Conservation (phyloP, 2,329 filamentous ascomycete genomes). For the Fusarium torreyae region DNA sequence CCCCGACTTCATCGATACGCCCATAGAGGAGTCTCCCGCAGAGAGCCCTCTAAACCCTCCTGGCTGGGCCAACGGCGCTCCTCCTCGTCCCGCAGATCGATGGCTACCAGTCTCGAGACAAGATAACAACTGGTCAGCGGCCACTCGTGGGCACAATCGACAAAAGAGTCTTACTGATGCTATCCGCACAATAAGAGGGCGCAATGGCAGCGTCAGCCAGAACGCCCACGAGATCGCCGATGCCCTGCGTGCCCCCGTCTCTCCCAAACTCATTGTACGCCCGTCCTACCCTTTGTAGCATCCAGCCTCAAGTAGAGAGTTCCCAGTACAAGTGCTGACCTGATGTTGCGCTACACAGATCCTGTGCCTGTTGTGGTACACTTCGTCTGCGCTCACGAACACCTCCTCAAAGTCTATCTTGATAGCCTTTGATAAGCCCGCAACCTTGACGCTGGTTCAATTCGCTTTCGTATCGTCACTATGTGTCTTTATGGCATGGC, state of each 20-base stretch:
- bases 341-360: conserved; percentile 67
- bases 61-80: conserved; percentile 50
- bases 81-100: conserved; percentile 50
- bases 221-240: conserved; percentile 95
- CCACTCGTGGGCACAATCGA: conserved; percentile 70
- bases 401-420: conserved; percentile 98
- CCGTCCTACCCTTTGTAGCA: conserved; percentile 9
- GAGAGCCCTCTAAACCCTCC: conserved; percentile 50
- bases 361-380: conserved; percentile 93
- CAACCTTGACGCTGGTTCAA: conserved; percentile 92
- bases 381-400: conserved; percentile 95
- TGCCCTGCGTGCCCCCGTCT: conserved; percentile 90
- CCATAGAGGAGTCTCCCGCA: conserved; percentile 49
- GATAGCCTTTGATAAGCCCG: conserved; percentile 89
- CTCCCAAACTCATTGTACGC: conserved; percentile 86
- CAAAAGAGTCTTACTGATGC: conserved; percentile 93
- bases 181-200: conserved; percentile 83
- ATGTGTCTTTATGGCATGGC: conserved; percentile 84
- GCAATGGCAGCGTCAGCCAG: conserved; percentile 89
- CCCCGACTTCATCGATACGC: conserved; percentile 67
- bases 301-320: conserved; percentile 26
- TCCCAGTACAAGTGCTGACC: conserved; percentile 38
- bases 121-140: conserved; percentile 48
- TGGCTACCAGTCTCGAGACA: conserved; percentile 50
- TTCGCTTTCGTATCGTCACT: conserved; percentile 93